Conservation (phyloP, 2,329 filamentous ascomycete species). For the Metarhizium brunneum region DNA sequence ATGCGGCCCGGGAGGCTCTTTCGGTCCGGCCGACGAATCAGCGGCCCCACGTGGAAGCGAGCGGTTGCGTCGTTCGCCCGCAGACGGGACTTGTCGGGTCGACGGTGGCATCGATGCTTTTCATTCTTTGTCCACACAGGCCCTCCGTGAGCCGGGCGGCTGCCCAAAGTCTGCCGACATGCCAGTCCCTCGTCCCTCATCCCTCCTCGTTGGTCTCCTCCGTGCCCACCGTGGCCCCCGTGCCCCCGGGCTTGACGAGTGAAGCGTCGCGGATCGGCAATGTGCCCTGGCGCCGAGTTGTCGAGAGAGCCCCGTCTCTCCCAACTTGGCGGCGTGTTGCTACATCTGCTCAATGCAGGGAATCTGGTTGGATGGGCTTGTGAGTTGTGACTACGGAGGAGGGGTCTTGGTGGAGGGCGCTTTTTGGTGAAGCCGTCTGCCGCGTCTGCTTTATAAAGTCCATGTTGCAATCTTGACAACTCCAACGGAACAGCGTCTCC, state of each 20-base stretch:
- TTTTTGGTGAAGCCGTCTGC: not conserved
- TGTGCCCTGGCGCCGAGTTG: not conserved
- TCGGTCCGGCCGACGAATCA: slow-evolving; percentile 15
- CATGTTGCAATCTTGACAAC: not conserved
- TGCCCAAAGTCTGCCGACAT: no score
- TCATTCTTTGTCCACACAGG: no score
- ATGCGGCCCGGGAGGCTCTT: not conserved
- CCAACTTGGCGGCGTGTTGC: not conserved
- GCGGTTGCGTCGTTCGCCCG: slow-evolving; percentile 11
- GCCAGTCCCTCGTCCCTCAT: no score
- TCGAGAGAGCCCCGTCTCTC: not conserved
- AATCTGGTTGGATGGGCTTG: not conserved
- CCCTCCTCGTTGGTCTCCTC: not conserved
- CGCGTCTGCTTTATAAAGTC: not conserved
- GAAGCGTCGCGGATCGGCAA: not conserved
- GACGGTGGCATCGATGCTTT: not conserved
- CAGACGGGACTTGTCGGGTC: not conserved
- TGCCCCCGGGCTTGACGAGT: not conserved
- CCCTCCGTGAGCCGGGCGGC: no score
- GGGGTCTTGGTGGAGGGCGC: not conserved
- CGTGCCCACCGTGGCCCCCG: not conserved
- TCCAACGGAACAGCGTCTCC: not conserved
- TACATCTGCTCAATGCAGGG: not conserved
- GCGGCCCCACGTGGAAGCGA: slow-evolving; percentile 20
- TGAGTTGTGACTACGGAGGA: not conserved